These are phyloP conservation scores for Helianthus annuus DNA, from an alignment of 129 eudicot genomes.

Conservation along the genomic window HanXRQr2.0-SUNRISE NC_035440.2:136745067-136745566, in stretches of 20 bases:
- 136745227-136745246: slow-evolving; percentile 85
- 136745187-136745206: slow-evolving; percentile 85
- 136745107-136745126: too few species aligned
- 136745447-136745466: too few species aligned
- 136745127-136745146: too few species aligned
- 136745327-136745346: slow-evolving; percentile 59
- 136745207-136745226: slow-evolving; percentile 73
- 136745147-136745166: slow-evolving; percentile 54
- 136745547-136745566: too few species aligned
- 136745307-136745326: slow-evolving; percentile 49
- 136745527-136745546: too few species aligned
- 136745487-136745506: too few species aligned
- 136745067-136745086: too few species aligned
- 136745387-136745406: slow-evolving; percentile 48
- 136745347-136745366: slow-evolving; percentile 55
- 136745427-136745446: slow-evolving; percentile 59
- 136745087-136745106: too few species aligned
- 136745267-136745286: slow-evolving; percentile 86
- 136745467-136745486: too few species aligned
- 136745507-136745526: too few species aligned
- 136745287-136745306: slow-evolving; percentile 83
- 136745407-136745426: slow-evolving; percentile 58
- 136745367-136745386: slow-evolving; percentile 46
- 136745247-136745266: slow-evolving; percentile 95
- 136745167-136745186: slow-evolving; percentile 99